A percentile compares a stretch with the other conserved stretches of the same genome.
These are phyloP conservation scores for Melampsora americana DNA, from an alignment of 1,284 basidiomycete species.

Conservation along the genomic window DNA sequence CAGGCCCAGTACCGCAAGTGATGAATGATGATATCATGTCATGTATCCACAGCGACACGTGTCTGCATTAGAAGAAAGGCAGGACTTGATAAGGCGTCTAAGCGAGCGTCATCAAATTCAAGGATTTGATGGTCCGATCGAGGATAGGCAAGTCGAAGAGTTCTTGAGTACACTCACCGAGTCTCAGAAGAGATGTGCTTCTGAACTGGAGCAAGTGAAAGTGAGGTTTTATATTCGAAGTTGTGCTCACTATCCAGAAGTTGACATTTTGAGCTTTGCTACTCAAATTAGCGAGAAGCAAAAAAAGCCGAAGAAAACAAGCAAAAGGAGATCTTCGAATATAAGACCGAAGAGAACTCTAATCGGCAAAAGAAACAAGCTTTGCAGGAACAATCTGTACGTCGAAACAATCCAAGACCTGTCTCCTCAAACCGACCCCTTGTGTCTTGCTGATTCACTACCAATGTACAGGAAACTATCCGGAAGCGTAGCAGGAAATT, in stretches of 20 bases:
- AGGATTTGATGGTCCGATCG: slow-evolving; percentile 69
- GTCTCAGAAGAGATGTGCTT: slow-evolving; percentile 61
- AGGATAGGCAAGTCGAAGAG: slow-evolving; percentile 65
- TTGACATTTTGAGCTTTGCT: slow-evolving; percentile 46
- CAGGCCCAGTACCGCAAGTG: no score
- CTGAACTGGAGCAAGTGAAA: slow-evolving; percentile 64
- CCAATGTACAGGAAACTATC: slow-evolving; percentile 42
- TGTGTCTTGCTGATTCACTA: background rate
- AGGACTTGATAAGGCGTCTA: slow-evolving; percentile 69
- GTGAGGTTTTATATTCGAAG: slow-evolving; percentile 53
- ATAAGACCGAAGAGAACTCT: slow-evolving; percentile 7
- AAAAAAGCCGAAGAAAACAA: slow-evolving; percentile 47
- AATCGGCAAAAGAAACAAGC: slow-evolving; percentile 38
- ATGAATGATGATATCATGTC: no score
- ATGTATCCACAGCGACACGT: slow-evolving; percentile 64
- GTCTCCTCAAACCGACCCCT: background rate
- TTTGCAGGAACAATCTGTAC: slow-evolving; percentile 36
- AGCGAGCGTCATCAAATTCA: slow-evolving; percentile 68
- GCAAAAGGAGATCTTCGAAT: slow-evolving; percentile 49
- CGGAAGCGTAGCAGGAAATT: slow-evolving; percentile 53
- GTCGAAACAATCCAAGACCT: background rate
- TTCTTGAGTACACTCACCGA: slow-evolving; percentile 66
- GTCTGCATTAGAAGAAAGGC: slow-evolving; percentile 68
- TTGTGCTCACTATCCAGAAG: slow-evolving; percentile 7
- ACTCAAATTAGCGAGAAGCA: slow-evolving; percentile 11